Percentiles rank a stretch among this genome's conserved stretches.
Conservation (phyloP, 352 stramenopile species). For the Aphanomyces astaci region DNA sequence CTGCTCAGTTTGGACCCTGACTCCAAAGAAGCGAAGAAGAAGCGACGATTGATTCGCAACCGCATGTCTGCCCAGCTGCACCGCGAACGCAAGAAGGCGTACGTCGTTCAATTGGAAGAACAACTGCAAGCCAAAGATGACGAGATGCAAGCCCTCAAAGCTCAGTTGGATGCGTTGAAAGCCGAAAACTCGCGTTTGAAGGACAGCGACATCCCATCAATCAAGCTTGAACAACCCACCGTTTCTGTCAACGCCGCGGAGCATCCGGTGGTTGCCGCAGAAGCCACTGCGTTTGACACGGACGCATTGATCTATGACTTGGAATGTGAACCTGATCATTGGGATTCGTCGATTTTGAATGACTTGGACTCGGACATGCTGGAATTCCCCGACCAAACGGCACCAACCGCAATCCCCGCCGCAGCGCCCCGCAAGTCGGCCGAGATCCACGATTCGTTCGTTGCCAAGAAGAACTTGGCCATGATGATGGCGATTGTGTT, state of each 20-base stretch:
- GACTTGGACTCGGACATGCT: slow-evolving; percentile 20
- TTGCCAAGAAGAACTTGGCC: slow-evolving; percentile 81
- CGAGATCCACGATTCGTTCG: slow-evolving; percentile 27
- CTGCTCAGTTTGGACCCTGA: slow-evolving; percentile 75
- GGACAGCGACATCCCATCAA: slow-evolving; percentile 28
- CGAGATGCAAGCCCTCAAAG: slow-evolving; percentile 63
- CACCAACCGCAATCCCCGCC: not conserved
- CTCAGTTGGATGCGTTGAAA: slow-evolving; percentile 63
- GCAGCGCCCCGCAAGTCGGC: slow-evolving; percentile 3
- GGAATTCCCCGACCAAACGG: slow-evolving; percentile 4
- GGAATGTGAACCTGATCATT: slow-evolving; percentile 31
- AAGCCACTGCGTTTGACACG: slow-evolving; percentile 31
- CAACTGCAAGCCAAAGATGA: slow-evolving; percentile 74
- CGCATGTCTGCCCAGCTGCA: slow-evolving; percentile 84
- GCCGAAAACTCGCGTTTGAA: slow-evolving; percentile 57
- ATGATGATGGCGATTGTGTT: slow-evolving; percentile 89
- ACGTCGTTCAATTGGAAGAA: slow-evolving; percentile 78
- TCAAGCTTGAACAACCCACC: not conserved
- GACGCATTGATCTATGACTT: slow-evolving; percentile 68
- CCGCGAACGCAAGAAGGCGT: slow-evolving; percentile 82
- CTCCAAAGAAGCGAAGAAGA: slow-evolving; percentile 87
- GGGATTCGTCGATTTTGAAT: slow-evolving; percentile 24
- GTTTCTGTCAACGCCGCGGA: not conserved
- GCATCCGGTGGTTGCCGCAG: slow-evolving; percentile 6
- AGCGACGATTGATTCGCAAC: slow-evolving; percentile 79